Evolutionary conservation across 2,329 filamentous ascomycete species (phyloP).

Genomic region (Xylariaceae sp.): DNA sequence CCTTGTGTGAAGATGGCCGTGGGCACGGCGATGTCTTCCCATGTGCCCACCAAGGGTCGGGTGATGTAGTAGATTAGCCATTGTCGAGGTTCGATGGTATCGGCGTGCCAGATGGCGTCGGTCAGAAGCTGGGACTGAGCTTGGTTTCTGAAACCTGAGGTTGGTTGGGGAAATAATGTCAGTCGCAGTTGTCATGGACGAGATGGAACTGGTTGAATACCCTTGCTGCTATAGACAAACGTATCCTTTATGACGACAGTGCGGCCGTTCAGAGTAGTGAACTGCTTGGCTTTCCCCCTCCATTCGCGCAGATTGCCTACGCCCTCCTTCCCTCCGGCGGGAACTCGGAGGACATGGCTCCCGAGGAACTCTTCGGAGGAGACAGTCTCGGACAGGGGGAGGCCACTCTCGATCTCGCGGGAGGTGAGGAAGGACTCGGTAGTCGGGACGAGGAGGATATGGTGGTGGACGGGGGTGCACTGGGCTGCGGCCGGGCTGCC

Average conservation of each 20-base stretch:
- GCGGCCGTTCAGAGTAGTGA: conserved; percentile 85
- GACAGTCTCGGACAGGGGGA: conserved; percentile 73
- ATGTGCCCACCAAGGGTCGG: conserved; percentile 76
- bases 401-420: conserved; percentile 81
- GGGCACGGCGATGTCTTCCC: conserved; percentile 69
- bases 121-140: conserved; percentile 83
- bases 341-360: conserved; percentile 91
- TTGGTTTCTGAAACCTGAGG: conserved; percentile 79
- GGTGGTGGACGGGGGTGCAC: conserved; percentile 86
- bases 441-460: conserved; percentile 88
- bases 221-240: conserved; percentile 93
- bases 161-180: conserved; percentile 7
- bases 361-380: conserved; percentile 90
- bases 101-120: conserved; percentile 84
- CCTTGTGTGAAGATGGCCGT: conserved; percentile 57
- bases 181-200: conserved; percentile 6
- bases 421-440: conserved; percentile 87
- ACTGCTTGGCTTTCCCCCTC: conserved; percentile 90
- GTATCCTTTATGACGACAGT: conserved; percentile 94
- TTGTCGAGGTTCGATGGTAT: conserved; percentile 82
- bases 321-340: conserved; percentile 55
- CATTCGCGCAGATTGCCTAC: conserved; percentile 72
- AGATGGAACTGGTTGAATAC: conserved; percentile 43
- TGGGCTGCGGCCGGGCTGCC: conserved; percentile 80
- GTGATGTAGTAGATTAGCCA: conserved; percentile 98